These are phyloP conservation scores for Tricholoma flavovirens DNA, from an alignment of 768 basidiomycete genomes.

Conservation along the genomic window DNA sequence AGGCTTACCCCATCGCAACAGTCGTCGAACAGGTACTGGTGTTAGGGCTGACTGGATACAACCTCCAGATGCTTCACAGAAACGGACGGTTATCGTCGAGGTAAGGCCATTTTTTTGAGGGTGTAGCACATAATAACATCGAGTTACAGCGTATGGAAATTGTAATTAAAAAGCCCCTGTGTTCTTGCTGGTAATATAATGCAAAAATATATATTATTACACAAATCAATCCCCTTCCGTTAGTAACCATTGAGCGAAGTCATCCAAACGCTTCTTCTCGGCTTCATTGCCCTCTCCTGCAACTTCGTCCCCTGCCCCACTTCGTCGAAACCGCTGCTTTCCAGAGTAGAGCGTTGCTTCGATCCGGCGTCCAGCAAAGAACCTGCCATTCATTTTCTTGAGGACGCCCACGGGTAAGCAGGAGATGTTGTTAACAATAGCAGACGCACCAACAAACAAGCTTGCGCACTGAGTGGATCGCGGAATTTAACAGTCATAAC, in stretches of 20 bases:
- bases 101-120: conserved; percentile 29
- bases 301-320: conserved; percentile 58
- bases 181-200: conserved; percentile 59
- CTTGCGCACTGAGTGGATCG: conserved; percentile 88
- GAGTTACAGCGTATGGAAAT: conserved; percentile 62
- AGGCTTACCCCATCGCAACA: conserved; percentile 32
- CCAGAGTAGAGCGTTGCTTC: conserved; percentile 81
- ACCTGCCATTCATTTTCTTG: conserved; percentile 93
- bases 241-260: conserved; percentile 85
- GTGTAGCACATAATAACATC: neutral
- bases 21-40: conserved; percentile 28
- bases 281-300: conserved; percentile 64
- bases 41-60: conserved; percentile 44
- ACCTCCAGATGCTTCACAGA: conserved; percentile 34
- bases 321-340: conserved; percentile 74
- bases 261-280: conserved; percentile 81
- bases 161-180: conserved; percentile 60
- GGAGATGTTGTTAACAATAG: neutral
- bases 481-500: conserved; percentile 96
- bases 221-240: conserved; percentile 60
- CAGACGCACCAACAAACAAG: conserved; percentile 73
- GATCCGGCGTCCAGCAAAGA: conserved; percentile 79
- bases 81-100: conserved; percentile 65
- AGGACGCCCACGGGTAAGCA: neutral
- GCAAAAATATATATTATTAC: conserved; percentile 8